Evolutionary conservation across 2,329 filamentous ascomycete genomes (phyloP).

Genomic region (Sclerotinia subarctica): DNA sequence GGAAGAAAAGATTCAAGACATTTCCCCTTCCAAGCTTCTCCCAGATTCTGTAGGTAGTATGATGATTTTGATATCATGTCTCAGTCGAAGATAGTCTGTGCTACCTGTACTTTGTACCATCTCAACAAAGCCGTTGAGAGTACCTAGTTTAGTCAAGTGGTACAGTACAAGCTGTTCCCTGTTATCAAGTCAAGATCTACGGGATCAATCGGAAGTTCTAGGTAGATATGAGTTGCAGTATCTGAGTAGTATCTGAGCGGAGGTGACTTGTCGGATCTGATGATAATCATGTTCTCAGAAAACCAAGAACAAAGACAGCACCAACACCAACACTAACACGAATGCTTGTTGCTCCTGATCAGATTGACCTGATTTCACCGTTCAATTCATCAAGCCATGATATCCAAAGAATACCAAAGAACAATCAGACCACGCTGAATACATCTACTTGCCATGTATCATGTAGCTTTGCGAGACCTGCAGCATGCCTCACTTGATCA

Average conservation of each 20-base stretch:
- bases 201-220: not conserved
- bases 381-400: not conserved
- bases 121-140: slow-evolving; percentile 16
- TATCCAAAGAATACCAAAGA: not conserved
- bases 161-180: not conserved
- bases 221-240: not conserved
- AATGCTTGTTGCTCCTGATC: not conserved
- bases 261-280: not conserved
- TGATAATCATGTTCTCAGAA: not conserved
- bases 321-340: too few relatives aligned
- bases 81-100: not conserved
- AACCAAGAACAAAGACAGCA: not conserved
- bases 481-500: slow-evolving; percentile 17
- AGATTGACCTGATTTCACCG: not conserved
- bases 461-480: slow-evolving; percentile 19
- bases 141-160: not conserved
- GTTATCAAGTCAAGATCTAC: slow-evolving; percentile 5
- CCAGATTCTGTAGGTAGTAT: slow-evolving; percentile 7
- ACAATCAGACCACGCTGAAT: slow-evolving; percentile 16
- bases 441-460: slow-evolving; percentile 19
- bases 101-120: not conserved
- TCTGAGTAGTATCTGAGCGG: too few relatives aligned
- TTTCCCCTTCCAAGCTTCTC: slow-evolving; percentile 1
- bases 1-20: not conserved
- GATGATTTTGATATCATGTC: slow-evolving; percentile 12